A percentile compares a stretch with the other conserved stretches of the same genome.
Evolutionary conservation across 148 eudicot species (phyloP).

Genomic region (Polygonum aviculare): DNA sequence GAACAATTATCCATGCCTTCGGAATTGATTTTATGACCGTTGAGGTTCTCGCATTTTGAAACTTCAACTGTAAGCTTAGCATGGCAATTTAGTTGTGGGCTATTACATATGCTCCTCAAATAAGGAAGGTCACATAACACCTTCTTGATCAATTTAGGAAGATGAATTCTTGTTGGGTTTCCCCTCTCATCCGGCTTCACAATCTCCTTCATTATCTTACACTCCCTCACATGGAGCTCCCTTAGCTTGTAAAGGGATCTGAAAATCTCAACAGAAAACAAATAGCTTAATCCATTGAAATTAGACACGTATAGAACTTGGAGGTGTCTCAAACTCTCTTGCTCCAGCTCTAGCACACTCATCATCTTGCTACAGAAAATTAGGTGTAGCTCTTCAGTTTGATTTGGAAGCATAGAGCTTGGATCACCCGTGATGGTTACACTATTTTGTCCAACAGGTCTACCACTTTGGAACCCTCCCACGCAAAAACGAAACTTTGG

Average conservation of each 20-base stretch:
- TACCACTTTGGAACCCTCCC: slow-evolving; percentile 18
- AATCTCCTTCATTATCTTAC: slow-evolving; percentile 16
- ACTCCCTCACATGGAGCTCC: slow-evolving; percentile 19
- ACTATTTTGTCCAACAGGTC: slow-evolving; percentile 5
- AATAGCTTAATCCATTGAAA: slow-evolving; percentile 12
- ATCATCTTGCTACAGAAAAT: neutral
- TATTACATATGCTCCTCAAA: slow-evolving; percentile 16
- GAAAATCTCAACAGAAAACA: slow-evolving; percentile 22
- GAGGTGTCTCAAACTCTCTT: neutral
- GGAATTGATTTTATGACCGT: slow-evolving; percentile 1
- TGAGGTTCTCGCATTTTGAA: slow-evolving; percentile 19
- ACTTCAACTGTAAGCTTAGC: slow-evolving; percentile 14
- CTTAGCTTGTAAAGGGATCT: slow-evolving; percentile 14
- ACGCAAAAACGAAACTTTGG: slow-evolving; percentile 21
- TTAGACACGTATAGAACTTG: neutral
- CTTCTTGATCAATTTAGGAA: slow-evolving; percentile 12
- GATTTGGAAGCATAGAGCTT: neutral
- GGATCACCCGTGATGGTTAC: neutral
- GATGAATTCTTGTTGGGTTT: slow-evolving; percentile 16
- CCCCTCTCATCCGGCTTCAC: slow-evolving; percentile 24
- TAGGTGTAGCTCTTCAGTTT: neutral
- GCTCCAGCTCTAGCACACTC: neutral
- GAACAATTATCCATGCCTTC: neutral
- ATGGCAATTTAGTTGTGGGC: slow-evolving; percentile 17
- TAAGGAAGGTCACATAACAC: slow-evolving; percentile 18